Evolutionary conservation across 495 filamentous ascomycete genomes (phyloP), one percentile per base, ranked within the genome.

Genomic region (Lichina pygmaea): DNA sequence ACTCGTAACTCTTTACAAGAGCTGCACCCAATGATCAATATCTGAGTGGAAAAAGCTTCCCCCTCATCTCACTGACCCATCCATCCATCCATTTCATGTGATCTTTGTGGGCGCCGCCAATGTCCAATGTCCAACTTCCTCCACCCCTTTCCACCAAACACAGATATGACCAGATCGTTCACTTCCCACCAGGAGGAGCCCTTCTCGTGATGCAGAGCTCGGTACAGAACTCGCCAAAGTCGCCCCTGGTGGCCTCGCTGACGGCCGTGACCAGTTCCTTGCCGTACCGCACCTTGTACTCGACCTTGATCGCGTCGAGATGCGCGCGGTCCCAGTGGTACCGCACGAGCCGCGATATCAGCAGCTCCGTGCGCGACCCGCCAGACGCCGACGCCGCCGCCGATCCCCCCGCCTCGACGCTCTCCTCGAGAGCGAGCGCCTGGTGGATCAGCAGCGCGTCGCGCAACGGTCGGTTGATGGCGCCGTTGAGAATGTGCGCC

Each of bases 391-490:
- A 49, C 13, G 33, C 39, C 16, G 31, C 31, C 24, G 24, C 24
- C 1, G 24, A 24, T 24, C 24, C 24, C 24, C 24, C 24, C 8
- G 33, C 13, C 12, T 1, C 12, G 9, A 12, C 12, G 2, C 3
- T 42, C 10, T 11, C 16, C 51, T 79, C 77, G n/a, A 64, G 62
- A 43, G 61, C 66, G 36, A 94, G 70, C 5, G 89, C 86, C 61
- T 97, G 89, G 58, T 92, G 75, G 33, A 97, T 66, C n/a, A 97
- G 77, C 36, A 95, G 70, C 6, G 86, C 82, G 57, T 97, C 89
- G 44, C 89, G 86, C 50, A 92, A 78, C 34, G 89, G 85, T 42
- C 81, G 78, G 61, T 97, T 94, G 60, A 94, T 86, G 38, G 86
- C 76, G 54, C 91, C 89, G 60, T 93, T 93, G 55, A 97, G 79